phyloP scores from a whole-genome alignment of 2,329 filamentous ascomycete species.

The Sclerotinia spermophila region DNA sequence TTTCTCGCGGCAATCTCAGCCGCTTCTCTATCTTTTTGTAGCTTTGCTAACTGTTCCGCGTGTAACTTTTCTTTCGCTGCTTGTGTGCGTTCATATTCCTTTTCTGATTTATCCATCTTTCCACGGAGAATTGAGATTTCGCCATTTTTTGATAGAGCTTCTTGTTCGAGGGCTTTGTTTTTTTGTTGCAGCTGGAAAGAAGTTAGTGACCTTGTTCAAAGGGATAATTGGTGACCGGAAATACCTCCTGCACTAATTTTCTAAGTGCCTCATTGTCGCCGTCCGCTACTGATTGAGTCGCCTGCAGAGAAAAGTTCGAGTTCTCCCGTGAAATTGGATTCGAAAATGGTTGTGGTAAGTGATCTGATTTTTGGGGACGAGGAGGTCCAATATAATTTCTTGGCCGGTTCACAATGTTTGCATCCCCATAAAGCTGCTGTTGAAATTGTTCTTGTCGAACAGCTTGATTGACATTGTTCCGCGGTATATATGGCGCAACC shows the following conservation, averaged over 20 bases:
- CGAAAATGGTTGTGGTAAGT: slow-evolving; percentile 5
- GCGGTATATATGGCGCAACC: slow-evolving; percentile 20
- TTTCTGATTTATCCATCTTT: slow-evolving; percentile 59
- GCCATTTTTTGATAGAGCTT: slow-evolving; percentile 61
- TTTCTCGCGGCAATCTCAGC: slow-evolving; percentile 63
- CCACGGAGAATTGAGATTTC: slow-evolving; percentile 73
- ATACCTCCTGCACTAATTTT: slow-evolving; percentile 33
- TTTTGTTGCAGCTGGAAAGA: slow-evolving; percentile 45
- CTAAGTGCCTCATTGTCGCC: slow-evolving; percentile 26
- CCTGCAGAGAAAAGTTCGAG: slow-evolving; percentile 22
- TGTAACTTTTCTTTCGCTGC: slow-evolving; percentile 58
- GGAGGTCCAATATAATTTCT: slow-evolving; percentile 18
- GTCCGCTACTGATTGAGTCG: slow-evolving; percentile 20
- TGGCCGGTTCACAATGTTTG: slow-evolving; percentile 20
- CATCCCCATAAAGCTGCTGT: slow-evolving; percentile 26
- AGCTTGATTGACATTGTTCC: slow-evolving; percentile 22
- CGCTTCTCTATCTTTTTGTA: slow-evolving; percentile 61
- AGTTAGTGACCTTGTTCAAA: slow-evolving; percentile 15
- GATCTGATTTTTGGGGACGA: slow-evolving; percentile 19
- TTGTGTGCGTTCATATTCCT: slow-evolving; percentile 61
- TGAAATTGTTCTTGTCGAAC: slow-evolving; percentile 29
- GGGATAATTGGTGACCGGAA: slow-evolving; percentile 2
- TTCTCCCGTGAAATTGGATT: slow-evolving; percentile 21
- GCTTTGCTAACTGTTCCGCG: slow-evolving; percentile 59
- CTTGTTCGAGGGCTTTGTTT: slow-evolving; percentile 52